These are phyloP conservation scores for Puccinia coronata DNA, from an alignment of 1,284 basidiomycete species.

Conservation along the genomic window DNA sequence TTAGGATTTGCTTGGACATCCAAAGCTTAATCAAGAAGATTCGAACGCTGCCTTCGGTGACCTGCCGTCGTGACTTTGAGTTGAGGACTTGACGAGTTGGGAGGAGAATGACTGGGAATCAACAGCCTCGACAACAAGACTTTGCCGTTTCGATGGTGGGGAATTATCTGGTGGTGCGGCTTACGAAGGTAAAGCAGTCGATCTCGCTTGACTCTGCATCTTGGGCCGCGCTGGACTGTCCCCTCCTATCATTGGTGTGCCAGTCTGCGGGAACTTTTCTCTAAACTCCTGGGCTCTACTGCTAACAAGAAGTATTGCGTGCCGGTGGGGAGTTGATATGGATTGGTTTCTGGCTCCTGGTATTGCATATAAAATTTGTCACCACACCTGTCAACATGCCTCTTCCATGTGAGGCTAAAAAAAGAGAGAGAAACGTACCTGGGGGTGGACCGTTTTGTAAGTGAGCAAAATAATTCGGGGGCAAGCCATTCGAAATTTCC, in stretches of 20 bases:
- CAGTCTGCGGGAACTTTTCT: slow-evolving; percentile 24
- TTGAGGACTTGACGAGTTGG: not conserved
- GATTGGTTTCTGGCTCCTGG: slow-evolving; percentile 44
- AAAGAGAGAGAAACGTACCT: slow-evolving; percentile 23
- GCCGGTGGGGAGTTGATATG: slow-evolving; percentile 35
- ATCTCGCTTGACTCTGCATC: slow-evolving; percentile 28
- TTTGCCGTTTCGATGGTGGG: slow-evolving; percentile 8
- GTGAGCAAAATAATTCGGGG: slow-evolving; percentile 59
- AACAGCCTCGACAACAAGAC: not conserved
- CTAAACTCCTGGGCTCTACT: slow-evolving; percentile 46
- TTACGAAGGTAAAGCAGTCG: slow-evolving; percentile 32
- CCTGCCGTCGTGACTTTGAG: not conserved
- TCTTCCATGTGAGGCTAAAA: too few species aligned
- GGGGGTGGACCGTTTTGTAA: slow-evolving; percentile 57
- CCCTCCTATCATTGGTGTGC: slow-evolving; percentile 30
- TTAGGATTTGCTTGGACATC: not conserved
- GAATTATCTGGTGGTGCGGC: not conserved
- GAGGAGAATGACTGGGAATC: not conserved
- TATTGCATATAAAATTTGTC: not conserved
- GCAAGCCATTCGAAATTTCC: too few species aligned
- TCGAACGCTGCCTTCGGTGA: not conserved
- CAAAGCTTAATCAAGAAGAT: not conserved
- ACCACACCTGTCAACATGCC: slow-evolving; percentile 32
- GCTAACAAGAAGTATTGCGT: slow-evolving; percentile 44
- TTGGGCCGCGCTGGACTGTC: slow-evolving; percentile 20